A percentile compares a stretch with the other conserved stretches of the same genome.
Conservation (phyloP, 345 rosid species). For the Kandelia obovata region DNA sequence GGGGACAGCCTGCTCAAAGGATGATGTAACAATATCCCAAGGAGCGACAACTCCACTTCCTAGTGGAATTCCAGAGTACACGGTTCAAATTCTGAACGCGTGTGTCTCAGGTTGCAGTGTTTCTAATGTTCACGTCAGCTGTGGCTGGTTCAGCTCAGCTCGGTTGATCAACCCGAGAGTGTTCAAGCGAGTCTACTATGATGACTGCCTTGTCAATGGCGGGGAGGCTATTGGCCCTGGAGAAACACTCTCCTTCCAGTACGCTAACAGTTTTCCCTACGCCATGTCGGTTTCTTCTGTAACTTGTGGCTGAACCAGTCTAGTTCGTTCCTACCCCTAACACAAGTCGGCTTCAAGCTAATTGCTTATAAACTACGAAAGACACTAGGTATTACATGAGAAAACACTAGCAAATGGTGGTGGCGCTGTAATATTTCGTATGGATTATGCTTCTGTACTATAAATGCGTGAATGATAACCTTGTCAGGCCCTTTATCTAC, state of each 20-base stretch:
- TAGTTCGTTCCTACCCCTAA: not conserved
- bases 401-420: too few species aligned
- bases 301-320: slow-evolving; percentile 37
- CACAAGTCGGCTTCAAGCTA: not conserved
- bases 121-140: slow-evolving; percentile 59
- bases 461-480: too few species aligned
- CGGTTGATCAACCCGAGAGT: slow-evolving; percentile 52
- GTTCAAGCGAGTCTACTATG: slow-evolving; percentile 49
- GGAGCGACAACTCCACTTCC: slow-evolving; percentile 55
- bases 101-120: slow-evolving; percentile 57
- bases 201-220: slow-evolving; percentile 29
- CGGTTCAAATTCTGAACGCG: slow-evolving; percentile 46
- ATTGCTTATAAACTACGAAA: too few species aligned
- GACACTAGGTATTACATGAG: not conserved
- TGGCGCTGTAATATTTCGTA: too few species aligned
- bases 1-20: slow-evolving; percentile 53
- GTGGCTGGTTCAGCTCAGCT: slow-evolving; percentile 73
- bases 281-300: slow-evolving; percentile 57
- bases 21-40: slow-evolving; percentile 55
- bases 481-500: too few species aligned
- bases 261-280: slow-evolving; percentile 59
- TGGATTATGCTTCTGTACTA: too few species aligned
- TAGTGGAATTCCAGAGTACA: slow-evolving; percentile 59
- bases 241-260: slow-evolving; percentile 54
- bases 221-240: slow-evolving; percentile 56